Base-by-base conservation (phyloP, 1,284 basidiomycete genomes). In the Leccinum ponderosum region DNA sequence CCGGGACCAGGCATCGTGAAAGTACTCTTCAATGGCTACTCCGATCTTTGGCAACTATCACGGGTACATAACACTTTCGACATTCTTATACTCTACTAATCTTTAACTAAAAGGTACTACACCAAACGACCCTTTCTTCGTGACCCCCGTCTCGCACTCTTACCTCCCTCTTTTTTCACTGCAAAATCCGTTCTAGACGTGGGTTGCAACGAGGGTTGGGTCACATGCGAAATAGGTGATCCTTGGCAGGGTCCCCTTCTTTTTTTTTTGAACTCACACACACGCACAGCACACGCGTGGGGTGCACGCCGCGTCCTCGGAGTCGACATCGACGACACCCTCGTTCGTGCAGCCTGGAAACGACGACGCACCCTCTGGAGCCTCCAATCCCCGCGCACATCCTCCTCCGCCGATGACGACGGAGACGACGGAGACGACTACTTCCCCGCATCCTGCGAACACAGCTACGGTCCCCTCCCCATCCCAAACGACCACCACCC, bases 141-240 rank as follows among this genome's bases (percentile, higher is more conserved):
- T 27, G 90, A 93, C 70, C 80, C 81, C 1, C 81, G 91, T 20
- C 79, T 93, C 2, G 75, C 80, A 2, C 72, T 87, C 9, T 73
- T 94, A 1, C 85, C 89, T 0, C 55, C 69, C 3, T 67, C 74
- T 4, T 76, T 89, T 31, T 86, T 94, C 67, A 22, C 62, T 2
- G 80, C 74, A 22, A 83, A 83, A 58, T 76, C 79, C 53, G 87
- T 94, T 2, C 80, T 94, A 9, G 93, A 95, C 70, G 74, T 94
- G 0, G 93, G 93, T 2, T 93, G 90, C 69, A 95, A 94, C 71
- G 88, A 92, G 69, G 93, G 93, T 2, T 85, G 82, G 80, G 85
- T 94, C 22, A 89, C 90, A 0, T 90, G 89, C 67, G 90, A 94
- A 72, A 86, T 94, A 42, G 93, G 92, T 89, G 62, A 53, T 33